Base-by-base conservation (phyloP, 495 filamentous ascomycete species). In the Apodospora peruviana region DNA sequence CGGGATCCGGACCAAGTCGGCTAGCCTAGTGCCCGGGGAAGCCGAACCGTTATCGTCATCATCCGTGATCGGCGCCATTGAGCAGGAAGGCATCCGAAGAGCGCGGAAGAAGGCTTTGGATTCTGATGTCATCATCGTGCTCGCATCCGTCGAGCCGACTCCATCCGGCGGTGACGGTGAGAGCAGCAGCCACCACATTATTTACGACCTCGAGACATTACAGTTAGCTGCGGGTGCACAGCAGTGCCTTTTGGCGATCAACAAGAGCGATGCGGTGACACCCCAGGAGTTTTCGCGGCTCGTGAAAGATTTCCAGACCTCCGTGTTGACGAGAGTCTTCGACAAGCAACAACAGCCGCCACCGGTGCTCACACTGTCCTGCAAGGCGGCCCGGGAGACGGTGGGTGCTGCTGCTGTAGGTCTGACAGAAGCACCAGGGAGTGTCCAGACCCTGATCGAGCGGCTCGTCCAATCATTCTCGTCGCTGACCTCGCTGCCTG, bases 81-180 rank as follows among this genome's bases (percentile, higher is more conserved):
- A 98, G 57, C 67, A 83, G 53, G 94, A 99, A 60, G 93, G 93
- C 1, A 99, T 99, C 61, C 80, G 85, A 23, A 73, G 93, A 32
- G 94, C 93, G 1, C 87, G 83, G 61, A 79, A 80, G 37, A 83
- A 90, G 47, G 94, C 90, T 3, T 61, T 82, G 25, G 82, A 88
- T 40, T 91, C 90, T 24, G 88, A 97, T 67, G 80, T 97, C 16
- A 82, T 96, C 34, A 78, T 97, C 45, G 84, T 87, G 32, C 79
- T 99, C 24, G 66, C 86, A 16, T 86, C 87, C 10, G 55, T 93
- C 25, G 86, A 91, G 56, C 54, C 64, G 20, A 22, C 19, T 4
- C 18, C 20, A 22, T 5, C 21, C 18, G 55, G 53, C 7, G 52
- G 58, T 14, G 62, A 53, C 14, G 66, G 63, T 20, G 58, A 56